Percentiles rank a stretch among this genome's conserved stretches.
Evolutionary conservation across 2,329 filamentous ascomycete genomes (phyloP).

Genomic region (Boeremia exigua): DNA sequence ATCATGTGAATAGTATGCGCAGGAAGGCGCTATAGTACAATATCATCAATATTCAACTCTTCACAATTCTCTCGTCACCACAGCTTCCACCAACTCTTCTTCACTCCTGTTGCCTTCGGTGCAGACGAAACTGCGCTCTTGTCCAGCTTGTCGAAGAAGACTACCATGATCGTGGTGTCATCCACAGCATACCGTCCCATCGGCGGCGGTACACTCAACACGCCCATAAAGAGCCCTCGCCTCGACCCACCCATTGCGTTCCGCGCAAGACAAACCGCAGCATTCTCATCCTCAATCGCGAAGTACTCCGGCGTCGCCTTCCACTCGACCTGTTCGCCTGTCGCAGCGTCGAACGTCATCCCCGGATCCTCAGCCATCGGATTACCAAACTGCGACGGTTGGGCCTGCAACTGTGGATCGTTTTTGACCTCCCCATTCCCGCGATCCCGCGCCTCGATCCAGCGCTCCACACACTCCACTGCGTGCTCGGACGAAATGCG

Average conservation of each 20-base stretch:
- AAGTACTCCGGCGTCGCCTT: constrained; percentile 53
- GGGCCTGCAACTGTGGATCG: constrained; percentile 22
- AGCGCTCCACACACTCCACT: constrained; percentile 63
- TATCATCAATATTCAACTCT: background rate
- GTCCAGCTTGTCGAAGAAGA: constrained; percentile 56
- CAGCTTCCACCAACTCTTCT: constrained; percentile 18
- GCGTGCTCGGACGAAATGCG: constrained; percentile 63
- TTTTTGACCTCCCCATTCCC: constrained; percentile 24
- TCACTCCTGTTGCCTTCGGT: background rate
- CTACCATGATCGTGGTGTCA: constrained; percentile 60
- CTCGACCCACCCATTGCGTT: constrained; percentile 61
- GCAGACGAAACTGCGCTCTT: background rate
- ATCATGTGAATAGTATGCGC: background rate
- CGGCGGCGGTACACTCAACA: constrained; percentile 43
- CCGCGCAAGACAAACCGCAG: constrained; percentile 58
- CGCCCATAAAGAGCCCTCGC: constrained; percentile 47
- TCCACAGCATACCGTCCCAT: constrained; percentile 53
- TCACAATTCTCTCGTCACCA: background rate
- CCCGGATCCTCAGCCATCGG: constrained; percentile 37
- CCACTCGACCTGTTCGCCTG: constrained; percentile 49
- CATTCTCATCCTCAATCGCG: constrained; percentile 60
- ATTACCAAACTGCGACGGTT: constrained; percentile 15
- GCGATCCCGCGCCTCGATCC: constrained; percentile 54
- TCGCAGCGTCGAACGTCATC: constrained; percentile 41
- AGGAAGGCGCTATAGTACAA: background rate